Evolutionary conservation across 257 asterid genomes (phyloP), one percentile per base, ranked within the genome.

Genomic region (Petrea volubilis): DNA sequence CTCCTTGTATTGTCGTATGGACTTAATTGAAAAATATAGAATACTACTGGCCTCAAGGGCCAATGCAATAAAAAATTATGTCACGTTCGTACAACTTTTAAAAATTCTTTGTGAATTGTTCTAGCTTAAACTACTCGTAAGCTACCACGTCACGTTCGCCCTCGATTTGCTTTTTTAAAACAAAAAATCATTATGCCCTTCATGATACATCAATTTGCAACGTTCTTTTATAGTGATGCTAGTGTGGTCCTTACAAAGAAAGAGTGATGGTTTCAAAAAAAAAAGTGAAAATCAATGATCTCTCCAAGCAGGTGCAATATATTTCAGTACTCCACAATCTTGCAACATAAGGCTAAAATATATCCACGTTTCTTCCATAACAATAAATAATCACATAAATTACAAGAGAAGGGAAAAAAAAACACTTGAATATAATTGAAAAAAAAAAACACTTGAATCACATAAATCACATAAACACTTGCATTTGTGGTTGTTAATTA

Each of bases 131-230:
- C n/a, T n/a, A n/a, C n/a, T n/a, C n/a, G n/a, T n/a, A n/a, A n/a
- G n/a, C n/a, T n/a, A 38, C 12, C 9, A 38, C 43, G 6, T 38
- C 43, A 1, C 43, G 11, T 2, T 17, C 14, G n/a, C 38, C 29
- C 58, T 33, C 28, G 50, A 31, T 10, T 46, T 76, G 68, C 70
- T 46, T 65, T 40, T 52, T 20, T n/a, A n/a, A n/a, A 57, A 64
- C 59, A 7, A 33, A n/a, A 65, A 57, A 60, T 79, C 66, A 79
- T 79, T 52, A 70, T 74, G 75, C 46, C 58, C 74, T 65, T 74
- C 56, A 79, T 65, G 80, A 74, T 27, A 52, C 77, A 74, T 79
- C 83, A 64, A 65, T 56, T 64, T 51, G 64, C 31, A 76, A 70
- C 70, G 40, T 70, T 70, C 31, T 33, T 33, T n/a, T n/a, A n/a